phyloP scores from a whole-genome alignment of 169 alveolate species.

The Cryptosporidium meleagridis region DNA sequence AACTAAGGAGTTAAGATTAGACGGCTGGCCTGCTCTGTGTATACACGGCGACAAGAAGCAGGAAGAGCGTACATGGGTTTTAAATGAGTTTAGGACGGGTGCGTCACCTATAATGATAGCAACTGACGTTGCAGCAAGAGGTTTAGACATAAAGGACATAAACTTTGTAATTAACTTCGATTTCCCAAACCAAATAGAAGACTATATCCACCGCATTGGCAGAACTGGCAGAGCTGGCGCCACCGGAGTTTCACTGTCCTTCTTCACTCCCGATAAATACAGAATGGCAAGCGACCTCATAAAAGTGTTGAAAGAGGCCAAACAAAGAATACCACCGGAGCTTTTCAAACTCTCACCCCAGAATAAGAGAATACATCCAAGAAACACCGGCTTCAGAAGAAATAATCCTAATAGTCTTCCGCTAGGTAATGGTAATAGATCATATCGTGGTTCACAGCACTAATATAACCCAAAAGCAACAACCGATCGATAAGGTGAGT shows the following conservation, averaged over 20 bases:
- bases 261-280: slow-evolving; percentile 91
- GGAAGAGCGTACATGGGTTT: slow-evolving; percentile 92
- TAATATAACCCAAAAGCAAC: not conserved
- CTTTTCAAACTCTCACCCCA: slow-evolving; percentile 80
- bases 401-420: slow-evolving; percentile 30
- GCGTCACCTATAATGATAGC: slow-evolving; percentile 96
- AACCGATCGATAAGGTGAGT: not conserved
- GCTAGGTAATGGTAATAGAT: not conserved
- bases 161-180: slow-evolving; percentile 97
- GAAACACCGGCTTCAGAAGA: slow-evolving; percentile 5
- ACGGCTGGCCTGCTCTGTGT: slow-evolving; percentile 94
- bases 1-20: slow-evolving; percentile 88
- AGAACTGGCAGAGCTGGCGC: slow-evolving; percentile 96
- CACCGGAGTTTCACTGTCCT: slow-evolving; percentile 91
- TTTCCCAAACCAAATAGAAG: slow-evolving; percentile 97
- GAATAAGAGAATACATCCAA: not conserved
- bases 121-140: slow-evolving; percentile 99
- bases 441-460: not conserved
- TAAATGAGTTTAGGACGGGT: slow-evolving; percentile 95
- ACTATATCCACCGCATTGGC: slow-evolving; percentile 98
- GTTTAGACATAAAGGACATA: slow-evolving; percentile 97
- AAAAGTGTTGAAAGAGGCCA: slow-evolving; percentile 92
- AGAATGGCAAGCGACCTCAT: slow-evolving; percentile 93
- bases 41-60: slow-evolving; percentile 98
- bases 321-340: slow-evolving; percentile 91